Evolutionary conservation across 176 grass and related monocot species (phyloP).

Genomic region (Thalia dealbata): DNA sequence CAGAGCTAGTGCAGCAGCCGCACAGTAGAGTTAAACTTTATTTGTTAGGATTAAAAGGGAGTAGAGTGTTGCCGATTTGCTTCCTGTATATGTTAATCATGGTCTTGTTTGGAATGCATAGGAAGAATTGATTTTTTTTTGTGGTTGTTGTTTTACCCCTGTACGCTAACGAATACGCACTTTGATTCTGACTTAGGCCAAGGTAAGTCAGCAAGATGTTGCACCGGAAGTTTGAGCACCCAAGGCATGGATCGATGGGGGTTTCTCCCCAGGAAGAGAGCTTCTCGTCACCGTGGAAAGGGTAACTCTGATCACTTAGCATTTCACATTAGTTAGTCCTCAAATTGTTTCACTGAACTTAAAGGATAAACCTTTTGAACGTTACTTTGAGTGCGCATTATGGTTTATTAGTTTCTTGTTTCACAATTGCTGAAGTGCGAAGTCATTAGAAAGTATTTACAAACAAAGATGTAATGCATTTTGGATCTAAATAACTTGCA

Average conservation of each 20-base stretch:
- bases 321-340: neutral
- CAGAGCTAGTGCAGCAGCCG: too few relatives aligned
- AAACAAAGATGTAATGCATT: too few relatives aligned
- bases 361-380: too few relatives aligned
- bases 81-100: too few relatives aligned
- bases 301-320: conserved; percentile 25
- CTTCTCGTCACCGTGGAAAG: conserved; percentile 79
- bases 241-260: conserved; percentile 87
- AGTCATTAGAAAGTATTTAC: too few relatives aligned
- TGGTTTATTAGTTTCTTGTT: too few relatives aligned
- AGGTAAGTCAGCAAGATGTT: conserved; percentile 44
- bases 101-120: neutral
- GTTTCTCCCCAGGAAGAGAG: conserved; percentile 87
- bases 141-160: neutral
- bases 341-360: neutral
- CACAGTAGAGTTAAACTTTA: too few relatives aligned
- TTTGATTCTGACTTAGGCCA: neutral
- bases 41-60: too few relatives aligned
- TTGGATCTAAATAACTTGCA: too few relatives aligned
- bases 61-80: too few relatives aligned
- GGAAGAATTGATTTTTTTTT: neutral
- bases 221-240: conserved; percentile 96
- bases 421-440: too few relatives aligned
- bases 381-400: too few relatives aligned
- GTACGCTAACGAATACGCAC: neutral